Base-by-base conservation (phyloP, 78 protist genomes). In the Isochrysis galbana region DNA sequence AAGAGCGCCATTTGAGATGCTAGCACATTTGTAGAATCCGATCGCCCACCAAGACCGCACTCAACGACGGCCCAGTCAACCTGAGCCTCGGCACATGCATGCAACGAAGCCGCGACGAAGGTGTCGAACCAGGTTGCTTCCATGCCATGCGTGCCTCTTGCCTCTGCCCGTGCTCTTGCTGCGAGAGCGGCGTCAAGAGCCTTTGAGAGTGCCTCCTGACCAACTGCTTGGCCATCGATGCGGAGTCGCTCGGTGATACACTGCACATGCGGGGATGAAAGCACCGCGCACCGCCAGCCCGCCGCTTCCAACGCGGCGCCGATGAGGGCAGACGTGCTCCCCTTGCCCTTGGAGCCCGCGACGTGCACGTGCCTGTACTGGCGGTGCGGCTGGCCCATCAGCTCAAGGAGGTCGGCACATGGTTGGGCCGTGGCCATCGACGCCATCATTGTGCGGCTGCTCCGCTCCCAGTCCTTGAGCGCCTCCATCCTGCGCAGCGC, bases 281-380 rank as follows among this genome's bases (percentile, higher is more conserved):
- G 5, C 83, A 72, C 34, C 32, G 34, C 83, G 83, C 14, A 21
- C 34, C 83, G 41, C 74, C 74, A 67, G 74, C 74, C 74, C 32
- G 32, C 74, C 74, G 32, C 32, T 11, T 26, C 74, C 38, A 67
- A n/a, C 74, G 74, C 74, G 36, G 7, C 4, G 74, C 74, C 74
- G 32, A 67, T 23, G 38, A 67, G 74, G 46, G 45, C 83, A 44
- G 46, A 1, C 29, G 25, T 32, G 45, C 29, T 36, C 46, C 83
- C 83, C 44, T 72, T 72, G 44, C 83, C 83, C 44, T 72, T 72
- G 17, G 83, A 72, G 44, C 83, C 83, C 17, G 83, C 39, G 23
- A 72, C 22, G 83, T 72, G 83, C 29, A 72, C 83, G 44, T 2
- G 34, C 46, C 44, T 21, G 44, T 21, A 72, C 34, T 25, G 45